phyloP scores from a whole-genome alignment of 495 filamentous ascomycete species.

The Lepraria neglecta region DNA sequence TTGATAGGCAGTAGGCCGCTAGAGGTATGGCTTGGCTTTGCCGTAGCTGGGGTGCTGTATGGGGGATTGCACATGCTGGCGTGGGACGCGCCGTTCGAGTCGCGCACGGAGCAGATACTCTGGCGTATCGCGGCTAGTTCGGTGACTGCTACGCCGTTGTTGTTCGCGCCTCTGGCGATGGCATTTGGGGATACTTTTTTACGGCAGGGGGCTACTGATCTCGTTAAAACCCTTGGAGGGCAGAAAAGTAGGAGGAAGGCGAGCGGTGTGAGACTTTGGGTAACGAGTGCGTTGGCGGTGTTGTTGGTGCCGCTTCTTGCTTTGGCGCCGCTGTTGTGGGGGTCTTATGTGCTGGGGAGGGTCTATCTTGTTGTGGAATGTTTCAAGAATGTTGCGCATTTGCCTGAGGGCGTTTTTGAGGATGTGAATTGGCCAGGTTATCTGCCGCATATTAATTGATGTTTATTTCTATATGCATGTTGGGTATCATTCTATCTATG shows the following conservation, averaged over 20 bases:
- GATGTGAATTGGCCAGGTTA: constrained; percentile 28
- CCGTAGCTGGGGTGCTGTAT: constrained; percentile 24
- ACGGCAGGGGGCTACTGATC: too few species aligned
- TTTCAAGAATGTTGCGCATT: constrained; percentile 29
- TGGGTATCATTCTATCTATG: not conserved
- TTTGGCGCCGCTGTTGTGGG: too few species aligned
- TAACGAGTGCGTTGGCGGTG: too few species aligned
- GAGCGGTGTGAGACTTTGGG: too few species aligned
- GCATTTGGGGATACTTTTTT: too few species aligned
- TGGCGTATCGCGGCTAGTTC: constrained; percentile 28
- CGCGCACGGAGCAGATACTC: constrained; percentile 27
- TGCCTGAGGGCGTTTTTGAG: constrained; percentile 31
- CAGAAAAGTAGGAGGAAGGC: too few species aligned
- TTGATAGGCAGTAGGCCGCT: too few species aligned
- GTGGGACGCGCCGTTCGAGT: constrained; percentile 32
- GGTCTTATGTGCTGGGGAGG: constrained; percentile 23
- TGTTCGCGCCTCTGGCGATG: too few species aligned
- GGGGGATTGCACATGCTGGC: constrained; percentile 30
- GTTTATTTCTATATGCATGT: not conserved
- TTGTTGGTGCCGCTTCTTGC: too few species aligned
- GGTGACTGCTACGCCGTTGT: too few species aligned
- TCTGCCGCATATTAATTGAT: constrained; percentile 1
- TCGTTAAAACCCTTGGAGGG: too few species aligned
- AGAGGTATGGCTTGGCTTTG: constrained; percentile 6
- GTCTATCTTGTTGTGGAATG: constrained; percentile 33